phyloP scores from a whole-genome alignment of 495 filamentous ascomycete genomes.

The Rhypophila decipiens region DNA sequence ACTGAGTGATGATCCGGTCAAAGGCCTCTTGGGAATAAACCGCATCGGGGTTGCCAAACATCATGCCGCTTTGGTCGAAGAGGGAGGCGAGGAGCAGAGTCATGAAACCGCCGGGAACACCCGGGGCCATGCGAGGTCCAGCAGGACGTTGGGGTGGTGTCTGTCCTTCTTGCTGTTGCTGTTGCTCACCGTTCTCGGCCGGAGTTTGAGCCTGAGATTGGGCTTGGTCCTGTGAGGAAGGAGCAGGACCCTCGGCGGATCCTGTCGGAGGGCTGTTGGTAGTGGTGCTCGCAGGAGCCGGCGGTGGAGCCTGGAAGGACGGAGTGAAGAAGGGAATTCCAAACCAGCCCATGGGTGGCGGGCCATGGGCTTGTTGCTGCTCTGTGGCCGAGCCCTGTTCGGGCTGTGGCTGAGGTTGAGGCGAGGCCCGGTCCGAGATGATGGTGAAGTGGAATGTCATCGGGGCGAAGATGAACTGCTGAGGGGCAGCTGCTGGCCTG shows the following conservation, averaged over 20 bases:
- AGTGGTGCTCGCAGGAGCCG: neutral
- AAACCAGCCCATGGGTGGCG: conserved; percentile 5
- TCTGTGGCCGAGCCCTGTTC: neutral
- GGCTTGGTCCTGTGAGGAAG: conserved; percentile 1
- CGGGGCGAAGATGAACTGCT: neutral
- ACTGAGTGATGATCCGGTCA: conserved; percentile 74
- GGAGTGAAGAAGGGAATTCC: conserved; percentile 9
- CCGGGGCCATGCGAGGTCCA: too few species aligned
- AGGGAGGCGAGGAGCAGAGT: conserved; percentile 38
- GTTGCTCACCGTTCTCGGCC: neutral
- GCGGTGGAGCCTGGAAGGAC: neutral
- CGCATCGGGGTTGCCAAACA: conserved; percentile 55
- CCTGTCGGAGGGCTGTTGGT: conserved; percentile 2
- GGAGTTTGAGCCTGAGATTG: neutral
- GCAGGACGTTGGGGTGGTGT: neutral
- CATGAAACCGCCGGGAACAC: neutral
- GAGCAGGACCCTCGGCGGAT: conserved; percentile 1
- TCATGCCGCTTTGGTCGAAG: conserved; percentile 45
- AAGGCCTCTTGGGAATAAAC: conserved; percentile 85
- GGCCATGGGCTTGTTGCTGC: neutral
- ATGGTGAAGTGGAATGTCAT: neutral
- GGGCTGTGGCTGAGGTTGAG: neutral
- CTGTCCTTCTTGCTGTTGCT: neutral
- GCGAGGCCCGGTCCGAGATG: neutral
- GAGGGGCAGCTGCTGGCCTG: neutral